Conservation (phyloP, 257 asterid species). For the Salvia hispanica region DNA sequence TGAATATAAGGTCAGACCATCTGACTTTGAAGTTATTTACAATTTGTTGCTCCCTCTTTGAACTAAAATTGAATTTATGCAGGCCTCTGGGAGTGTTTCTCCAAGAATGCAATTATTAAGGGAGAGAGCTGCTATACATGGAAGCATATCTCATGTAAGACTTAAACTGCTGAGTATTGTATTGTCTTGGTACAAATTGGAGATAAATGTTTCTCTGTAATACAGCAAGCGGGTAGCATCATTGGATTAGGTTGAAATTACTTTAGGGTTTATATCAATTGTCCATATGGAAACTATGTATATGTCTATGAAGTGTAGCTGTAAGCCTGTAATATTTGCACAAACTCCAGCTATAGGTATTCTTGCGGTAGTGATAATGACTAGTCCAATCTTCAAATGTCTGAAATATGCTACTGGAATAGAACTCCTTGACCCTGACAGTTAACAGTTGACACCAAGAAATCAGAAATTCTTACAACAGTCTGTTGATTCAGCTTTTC, state of each 20-base stretch:
- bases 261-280: slow-evolving; percentile 8
- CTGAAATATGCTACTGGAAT: slow-evolving; percentile 13
- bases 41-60: slow-evolving; percentile 27
- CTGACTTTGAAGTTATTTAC: background rate
- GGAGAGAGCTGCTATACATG: slow-evolving; percentile 96
- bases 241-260: slow-evolving; percentile 9
- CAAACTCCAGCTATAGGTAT: slow-evolving; percentile 10
- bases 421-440: background rate
- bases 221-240: slow-evolving; percentile 21
- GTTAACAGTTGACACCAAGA: background rate
- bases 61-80: slow-evolving; percentile 34
- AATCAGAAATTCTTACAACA: background rate
- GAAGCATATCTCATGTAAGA: slow-evolving; percentile 90
- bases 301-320: background rate
- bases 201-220: slow-evolving; percentile 14
- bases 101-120: slow-evolving; percentile 81
- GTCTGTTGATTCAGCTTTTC: slow-evolving; percentile 2
- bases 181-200: slow-evolving; percentile 14
- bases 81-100: slow-evolving; percentile 93
- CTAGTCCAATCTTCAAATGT: background rate
- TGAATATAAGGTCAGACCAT: slow-evolving; percentile 78
- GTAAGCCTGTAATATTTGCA: background rate
- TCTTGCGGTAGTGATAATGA: too few species aligned
- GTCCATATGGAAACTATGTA: background rate
- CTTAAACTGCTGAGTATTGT: slow-evolving; percentile 25